phyloP scores from a whole-genome alignment of 2,329 filamentous ascomycete species.

The Monosporascus sp. region DNA sequence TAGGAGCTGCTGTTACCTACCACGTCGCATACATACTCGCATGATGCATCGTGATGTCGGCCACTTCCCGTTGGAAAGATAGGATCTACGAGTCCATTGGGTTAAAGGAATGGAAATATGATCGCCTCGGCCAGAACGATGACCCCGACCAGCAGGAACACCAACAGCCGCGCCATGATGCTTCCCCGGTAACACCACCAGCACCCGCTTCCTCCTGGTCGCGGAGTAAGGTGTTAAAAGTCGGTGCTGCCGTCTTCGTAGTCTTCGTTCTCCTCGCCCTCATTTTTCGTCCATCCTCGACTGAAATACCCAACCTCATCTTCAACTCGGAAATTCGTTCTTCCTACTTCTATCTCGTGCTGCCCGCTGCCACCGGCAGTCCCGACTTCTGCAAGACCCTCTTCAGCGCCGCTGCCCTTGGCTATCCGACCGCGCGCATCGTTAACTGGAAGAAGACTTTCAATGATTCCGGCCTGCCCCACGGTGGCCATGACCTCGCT shows the following conservation, averaged over 20 bases:
- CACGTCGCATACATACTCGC: background rate
- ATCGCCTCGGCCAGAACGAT: conserved; percentile 1
- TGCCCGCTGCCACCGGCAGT: background rate
- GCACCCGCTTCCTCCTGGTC: background rate
- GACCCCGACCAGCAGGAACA: background rate
- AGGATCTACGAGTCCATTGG: conserved; percentile 2
- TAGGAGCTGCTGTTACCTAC: no score
- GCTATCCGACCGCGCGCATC: conserved; percentile 8
- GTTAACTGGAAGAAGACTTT: conserved; percentile 7
- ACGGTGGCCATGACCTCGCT: background rate
- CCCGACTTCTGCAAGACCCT: conserved; percentile 27
- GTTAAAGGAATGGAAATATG: conserved; percentile 3
- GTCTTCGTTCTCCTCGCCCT: conserved; percentile 1
- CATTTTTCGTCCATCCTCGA: background rate
- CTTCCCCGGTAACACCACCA: background rate
- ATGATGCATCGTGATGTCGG: conserved; percentile 1
- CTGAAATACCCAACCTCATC: background rate
- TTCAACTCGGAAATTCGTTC: background rate
- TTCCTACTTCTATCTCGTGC: conserved; percentile 1
- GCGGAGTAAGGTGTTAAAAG: background rate
- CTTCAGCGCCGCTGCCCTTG: conserved; percentile 7
- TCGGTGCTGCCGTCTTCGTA: background rate
- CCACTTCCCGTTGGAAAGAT: background rate
- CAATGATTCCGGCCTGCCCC: background rate
- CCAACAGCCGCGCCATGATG: background rate